These are phyloP conservation scores for Knoxdaviesia capensis DNA, from an alignment of 2,329 filamentous ascomycete species.

Conservation along the genomic window DNA sequence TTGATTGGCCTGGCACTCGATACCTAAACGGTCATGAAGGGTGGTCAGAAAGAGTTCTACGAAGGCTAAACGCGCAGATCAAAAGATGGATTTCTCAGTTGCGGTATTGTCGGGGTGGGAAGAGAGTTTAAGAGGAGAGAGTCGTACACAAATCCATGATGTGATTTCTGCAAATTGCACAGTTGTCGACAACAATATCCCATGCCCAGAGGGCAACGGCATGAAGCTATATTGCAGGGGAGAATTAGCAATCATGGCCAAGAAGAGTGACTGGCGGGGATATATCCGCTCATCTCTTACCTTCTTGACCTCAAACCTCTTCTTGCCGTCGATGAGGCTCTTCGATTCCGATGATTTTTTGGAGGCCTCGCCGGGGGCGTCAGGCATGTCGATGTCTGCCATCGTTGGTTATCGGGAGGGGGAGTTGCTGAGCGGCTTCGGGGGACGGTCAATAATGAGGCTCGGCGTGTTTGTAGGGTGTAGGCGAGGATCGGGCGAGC, in stretches of 20 bases:
- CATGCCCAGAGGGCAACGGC: constrained; percentile 96
- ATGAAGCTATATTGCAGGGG: constrained; percentile 16
- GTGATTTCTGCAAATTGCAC: constrained; percentile 96
- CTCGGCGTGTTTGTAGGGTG: no score
- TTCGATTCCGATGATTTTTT: constrained; percentile 33
- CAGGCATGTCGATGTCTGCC: constrained; percentile 95
- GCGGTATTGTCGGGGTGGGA: not conserved
- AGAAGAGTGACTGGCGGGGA: not conserved
- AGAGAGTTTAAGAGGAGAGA: not conserved
- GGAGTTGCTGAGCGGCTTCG: not conserved
- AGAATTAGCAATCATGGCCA: not conserved
- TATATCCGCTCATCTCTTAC: constrained; percentile 22
- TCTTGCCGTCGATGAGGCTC: constrained; percentile 47
- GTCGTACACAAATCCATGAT: constrained; percentile 92
- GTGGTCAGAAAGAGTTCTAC: no score
- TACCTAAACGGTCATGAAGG: constrained; percentile 31
- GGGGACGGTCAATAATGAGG: no score
- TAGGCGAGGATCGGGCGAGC: no score
- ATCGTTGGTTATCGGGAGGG: constrained; percentile 24
- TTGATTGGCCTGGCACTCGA: constrained; percentile 97
- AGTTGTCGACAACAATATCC: constrained; percentile 99
- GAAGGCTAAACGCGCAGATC: no score
- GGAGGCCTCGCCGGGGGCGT: constrained; percentile 40
- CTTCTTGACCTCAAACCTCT: constrained; percentile 98
- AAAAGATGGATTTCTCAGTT: not conserved